phyloP scores from a whole-genome alignment of 2,329 filamentous ascomycete species.

The Cladosporium cucumerinum region DNA sequence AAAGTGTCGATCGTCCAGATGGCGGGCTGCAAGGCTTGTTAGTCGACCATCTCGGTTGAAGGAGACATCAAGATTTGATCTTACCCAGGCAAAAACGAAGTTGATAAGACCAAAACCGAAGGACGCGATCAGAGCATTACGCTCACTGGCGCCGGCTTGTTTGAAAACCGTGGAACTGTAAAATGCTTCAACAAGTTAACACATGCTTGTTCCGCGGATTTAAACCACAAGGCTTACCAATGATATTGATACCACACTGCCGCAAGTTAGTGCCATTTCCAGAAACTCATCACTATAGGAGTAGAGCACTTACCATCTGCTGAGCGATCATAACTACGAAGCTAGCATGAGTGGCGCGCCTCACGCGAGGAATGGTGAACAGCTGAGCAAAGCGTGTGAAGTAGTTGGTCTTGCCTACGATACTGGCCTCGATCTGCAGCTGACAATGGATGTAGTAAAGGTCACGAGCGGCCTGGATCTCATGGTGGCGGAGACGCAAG shows the following conservation, averaged over 20 bases:
- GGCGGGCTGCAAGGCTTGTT: constrained; percentile 22
- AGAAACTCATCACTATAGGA: neutral
- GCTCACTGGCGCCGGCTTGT: constrained; percentile 34
- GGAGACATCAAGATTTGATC: neutral
- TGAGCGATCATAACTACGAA: constrained; percentile 35
- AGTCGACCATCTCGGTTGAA: neutral
- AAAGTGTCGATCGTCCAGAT: constrained; percentile 38
- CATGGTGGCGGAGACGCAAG: constrained; percentile 44
- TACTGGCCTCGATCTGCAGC: constrained; percentile 28
- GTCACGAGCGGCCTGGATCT: constrained; percentile 54
- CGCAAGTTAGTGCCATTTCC: neutral
- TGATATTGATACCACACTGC: constrained; percentile 9
- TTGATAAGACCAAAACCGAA: constrained; percentile 47
- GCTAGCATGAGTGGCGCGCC: constrained; percentile 38
- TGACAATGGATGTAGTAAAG: constrained; percentile 49
- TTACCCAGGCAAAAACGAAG: constrained; percentile 42
- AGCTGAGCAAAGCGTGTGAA: constrained; percentile 46
- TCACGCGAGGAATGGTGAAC: constrained; percentile 47
- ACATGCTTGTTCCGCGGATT: neutral
- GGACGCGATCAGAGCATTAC: constrained; percentile 38
- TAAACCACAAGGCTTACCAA: neutral
- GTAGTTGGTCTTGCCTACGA: constrained; percentile 39
- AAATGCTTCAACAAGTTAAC: constrained; percentile 37
- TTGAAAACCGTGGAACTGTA: constrained; percentile 37
- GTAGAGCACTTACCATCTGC: constrained; percentile 26